Percentiles rank a stretch among this genome's conserved stretches.
These are phyloP conservation scores for Microbotryum scabiosae DNA, from an alignment of 1,284 basidiomycete genomes.

Conservation along the genomic window DNA sequence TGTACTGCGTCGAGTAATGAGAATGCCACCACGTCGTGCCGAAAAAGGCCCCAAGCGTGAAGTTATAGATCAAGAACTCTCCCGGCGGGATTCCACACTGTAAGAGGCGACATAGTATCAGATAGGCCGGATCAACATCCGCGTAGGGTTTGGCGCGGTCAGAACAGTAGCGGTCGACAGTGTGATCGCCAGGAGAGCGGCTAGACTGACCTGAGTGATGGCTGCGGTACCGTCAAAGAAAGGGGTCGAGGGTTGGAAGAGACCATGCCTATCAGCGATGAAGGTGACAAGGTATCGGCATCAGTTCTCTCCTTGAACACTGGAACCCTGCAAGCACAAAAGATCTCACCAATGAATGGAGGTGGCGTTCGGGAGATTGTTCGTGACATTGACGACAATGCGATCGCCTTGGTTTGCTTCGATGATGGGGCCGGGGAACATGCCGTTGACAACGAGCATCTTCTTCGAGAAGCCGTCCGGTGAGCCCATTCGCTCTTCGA, in stretches of 20 bases:
- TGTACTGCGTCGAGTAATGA: conserved; percentile 10
- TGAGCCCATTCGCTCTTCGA: conserved; percentile 24
- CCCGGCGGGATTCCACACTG: conserved; percentile 37
- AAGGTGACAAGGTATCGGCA: too few species aligned
- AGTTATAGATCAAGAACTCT: conserved; percentile 19
- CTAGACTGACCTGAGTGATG: conserved; percentile 22
- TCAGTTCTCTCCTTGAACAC: too few species aligned
- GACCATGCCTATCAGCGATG: conserved; percentile 26
- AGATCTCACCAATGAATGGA: conserved; percentile 27
- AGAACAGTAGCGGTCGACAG: too few species aligned
- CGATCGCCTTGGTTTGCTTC: conserved; percentile 26
- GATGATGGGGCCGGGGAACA: conserved; percentile 28
- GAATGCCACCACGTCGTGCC: conserved; percentile 29
- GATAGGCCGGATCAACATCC: too few species aligned
- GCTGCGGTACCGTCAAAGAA: conserved; percentile 25
- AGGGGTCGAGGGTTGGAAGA: conserved; percentile 22
- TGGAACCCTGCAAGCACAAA: too few species aligned
- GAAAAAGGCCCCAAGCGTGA: conserved; percentile 15
- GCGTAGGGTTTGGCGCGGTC: too few species aligned
- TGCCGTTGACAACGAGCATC: conserved; percentile 30
- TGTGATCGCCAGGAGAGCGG: too few species aligned
- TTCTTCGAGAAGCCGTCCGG: conserved; percentile 25
- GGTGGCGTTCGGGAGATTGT: conserved; percentile 16
- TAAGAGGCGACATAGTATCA: too few species aligned
- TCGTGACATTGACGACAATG: conserved; percentile 26